Evolutionary conservation across 768 basidiomycete genomes (phyloP), one percentile per base, ranked within the genome.

Genomic region (Rhodotorula sphaerocarpa): DNA sequence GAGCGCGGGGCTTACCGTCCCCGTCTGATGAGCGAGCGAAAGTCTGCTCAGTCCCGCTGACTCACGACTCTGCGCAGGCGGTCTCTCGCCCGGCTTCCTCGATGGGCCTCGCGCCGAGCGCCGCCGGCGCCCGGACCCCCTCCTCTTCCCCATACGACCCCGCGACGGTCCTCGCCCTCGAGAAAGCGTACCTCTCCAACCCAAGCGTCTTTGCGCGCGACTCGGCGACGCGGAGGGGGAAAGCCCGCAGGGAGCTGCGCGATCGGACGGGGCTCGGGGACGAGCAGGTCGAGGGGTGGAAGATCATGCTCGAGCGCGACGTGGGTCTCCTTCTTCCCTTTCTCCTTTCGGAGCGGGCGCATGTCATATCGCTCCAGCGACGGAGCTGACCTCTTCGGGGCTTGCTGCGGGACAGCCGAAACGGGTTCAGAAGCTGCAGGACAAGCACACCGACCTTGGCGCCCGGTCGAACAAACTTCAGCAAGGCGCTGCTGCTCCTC

Each of bases 231-330:
- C 75, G 89, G 57, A 77, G 86, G 61, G 15, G 28, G 21, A 85
- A 86, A 70, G 79, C 79, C 0, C 77, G 92, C 31, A 78, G 76
- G 2, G 83, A 86, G 45, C 77, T 97, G 57, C 83, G 80, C 68
- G 77, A 79, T 27, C 79, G 82, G 69, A 93, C 89, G 41, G 84
- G 87, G 80, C 66, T 66, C 84, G 77, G 74, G 15, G 84, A 95
- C 71, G 86, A 86, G 69, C 90, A 93, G 72, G 84, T 95, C 31
- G 90, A 95, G 74, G 91, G 90, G 0, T 95, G 90, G 90, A 81
- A 76, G 59, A 84, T 87, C 58, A 89, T 93, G 86, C 74, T 95
- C 61, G 92, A 96, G 60, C 78, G 86, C 69, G 85, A 92, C 71
- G 91, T 93, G 71, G 64, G 86, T 78, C 3, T 66, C 3, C 58